Percentiles rank a stretch among this genome's conserved stretches.
These are phyloP conservation scores for Dacryopinax spathularia DNA, from an alignment of 768 basidiomycete species.

Conservation along the genomic window DNA sequence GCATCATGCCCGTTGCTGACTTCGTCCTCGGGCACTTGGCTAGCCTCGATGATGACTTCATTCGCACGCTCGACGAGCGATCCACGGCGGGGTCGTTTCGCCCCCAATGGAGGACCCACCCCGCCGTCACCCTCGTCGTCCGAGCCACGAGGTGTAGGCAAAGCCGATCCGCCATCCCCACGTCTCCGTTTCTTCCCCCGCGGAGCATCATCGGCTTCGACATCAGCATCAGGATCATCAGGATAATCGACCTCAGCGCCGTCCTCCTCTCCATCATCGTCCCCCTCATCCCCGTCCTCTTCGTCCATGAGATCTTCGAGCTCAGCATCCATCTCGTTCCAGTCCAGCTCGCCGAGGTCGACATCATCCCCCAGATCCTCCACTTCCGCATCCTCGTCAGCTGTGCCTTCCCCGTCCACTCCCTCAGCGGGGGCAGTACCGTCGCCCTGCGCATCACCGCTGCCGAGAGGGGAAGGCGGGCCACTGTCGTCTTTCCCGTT, in stretches of 20 bases:
- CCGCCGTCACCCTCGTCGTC: constrained; percentile 13
- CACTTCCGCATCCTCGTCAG: constrained; percentile 14
- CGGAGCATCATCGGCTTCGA: constrained; percentile 10
- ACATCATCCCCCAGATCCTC: constrained; percentile 16
- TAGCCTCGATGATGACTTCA: background rate
- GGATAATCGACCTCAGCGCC: constrained; percentile 27
- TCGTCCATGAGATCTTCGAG: constrained; percentile 9
- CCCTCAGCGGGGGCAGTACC: constrained; percentile 67
- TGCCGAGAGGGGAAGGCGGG: constrained; percentile 13
- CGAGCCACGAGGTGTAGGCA: constrained; percentile 20
- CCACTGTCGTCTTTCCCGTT: constrained; percentile 13
- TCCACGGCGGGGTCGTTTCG: constrained; percentile 9
- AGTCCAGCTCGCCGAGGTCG: constrained; percentile 5
- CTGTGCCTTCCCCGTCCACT: constrained; percentile 35
- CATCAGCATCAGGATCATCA: constrained; percentile 19
- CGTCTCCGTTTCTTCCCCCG: constrained; percentile 48
- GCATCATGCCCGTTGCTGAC: constrained; percentile 31
- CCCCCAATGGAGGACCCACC: constrained; percentile 9
- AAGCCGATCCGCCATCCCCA: constrained; percentile 10
- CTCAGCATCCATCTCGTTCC: constrained; percentile 7
- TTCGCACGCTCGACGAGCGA: constrained; percentile 43
- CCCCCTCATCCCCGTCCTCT: constrained; percentile 27
- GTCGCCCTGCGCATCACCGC: constrained; percentile 24
- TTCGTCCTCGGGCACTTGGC: constrained; percentile 44
- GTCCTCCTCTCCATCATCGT: constrained; percentile 20